phyloP scores from a whole-genome alignment of 2,329 filamentous ascomycete genomes.

The Beauveria sp. region DNA sequence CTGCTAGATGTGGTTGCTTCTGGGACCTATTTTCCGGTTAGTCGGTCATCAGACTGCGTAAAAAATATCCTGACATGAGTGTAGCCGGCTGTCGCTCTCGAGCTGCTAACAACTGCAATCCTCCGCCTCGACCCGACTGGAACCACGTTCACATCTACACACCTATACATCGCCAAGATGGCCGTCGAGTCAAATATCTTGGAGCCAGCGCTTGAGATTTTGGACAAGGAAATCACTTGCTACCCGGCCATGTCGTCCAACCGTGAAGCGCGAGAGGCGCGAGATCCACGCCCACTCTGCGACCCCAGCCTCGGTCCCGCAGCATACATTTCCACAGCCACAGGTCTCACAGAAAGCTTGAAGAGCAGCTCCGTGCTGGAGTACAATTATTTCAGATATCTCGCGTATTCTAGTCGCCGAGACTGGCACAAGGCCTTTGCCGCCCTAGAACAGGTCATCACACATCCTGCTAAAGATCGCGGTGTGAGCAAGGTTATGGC shows the following conservation, averaged over 20 bases:
- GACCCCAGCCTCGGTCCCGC: conserved; percentile 37
- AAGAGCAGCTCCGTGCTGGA: conserved; percentile 50
- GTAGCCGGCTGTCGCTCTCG: conserved; percentile 40
- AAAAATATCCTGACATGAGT: conserved; percentile 8
- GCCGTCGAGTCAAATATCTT: conserved; percentile 50
- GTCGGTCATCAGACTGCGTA: conserved; percentile 5
- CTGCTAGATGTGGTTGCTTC: conserved; percentile 35
- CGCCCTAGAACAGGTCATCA: conserved; percentile 58
- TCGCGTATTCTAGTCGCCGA: conserved; percentile 53
- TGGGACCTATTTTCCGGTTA: conserved; percentile 36
- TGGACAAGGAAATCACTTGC: conserved; percentile 60
- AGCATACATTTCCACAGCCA: conserved; percentile 52
- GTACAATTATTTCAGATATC: conserved; percentile 59
- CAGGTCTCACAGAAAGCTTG: conserved; percentile 49
- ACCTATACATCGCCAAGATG: conserved; percentile 49
- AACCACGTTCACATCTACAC: conserved; percentile 57
- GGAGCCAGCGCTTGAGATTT: conserved; percentile 48
- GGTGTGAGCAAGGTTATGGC: conserved; percentile 70
- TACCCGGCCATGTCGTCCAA: conserved; percentile 42
- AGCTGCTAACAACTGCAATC: conserved; percentile 45
- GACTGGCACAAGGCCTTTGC: conserved; percentile 56
- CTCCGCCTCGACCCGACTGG: conserved; percentile 59
- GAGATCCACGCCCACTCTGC: conserved; percentile 34
- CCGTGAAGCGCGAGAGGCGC: conserved; percentile 16
- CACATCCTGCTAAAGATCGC: conserved; percentile 56